Evolutionary conservation across 78 protist species (phyloP), one percentile per base, ranked within the genome.

Genomic region (Pigoraptor vietnamica): DNA sequence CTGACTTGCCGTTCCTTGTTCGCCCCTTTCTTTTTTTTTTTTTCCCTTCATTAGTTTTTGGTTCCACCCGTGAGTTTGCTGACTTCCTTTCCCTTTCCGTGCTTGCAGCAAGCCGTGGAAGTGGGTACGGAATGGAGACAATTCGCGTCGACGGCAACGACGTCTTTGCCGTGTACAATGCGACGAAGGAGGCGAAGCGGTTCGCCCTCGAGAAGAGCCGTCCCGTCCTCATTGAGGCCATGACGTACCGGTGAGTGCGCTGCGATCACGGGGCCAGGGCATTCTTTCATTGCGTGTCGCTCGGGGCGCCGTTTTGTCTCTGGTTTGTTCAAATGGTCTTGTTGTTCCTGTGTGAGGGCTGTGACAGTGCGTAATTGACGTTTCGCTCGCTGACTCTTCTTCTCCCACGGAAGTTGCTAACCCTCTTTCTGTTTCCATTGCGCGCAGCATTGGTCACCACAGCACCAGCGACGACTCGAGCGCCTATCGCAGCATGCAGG

Each of bases 61-160:
- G 2, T 9, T 87, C 6, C 35, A 1, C 35, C 35, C 21, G 21
- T 39, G 14, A 24, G 34, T 67, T 23, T 24, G 34, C 23, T 10
- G 19, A 23, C 23, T 6, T 67, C 33, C 6, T 2, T 67, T 2
- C 23, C 38, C 0, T 9, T 82, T 82, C n/a, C 37, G 10, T 14
- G 34, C 33, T 10, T 6, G 0, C 90, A 91, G 97, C 93, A 2
- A 94, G 96, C 38, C 95, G 98, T 37, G 99, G 97, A 29, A 38
- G 86, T 0, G 99, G 96, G 0, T 97, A 96, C 34, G 99, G 99
- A 37, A 93, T 97, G 87, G 94, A 90, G 40, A 90, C 97, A 2
- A 92, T 98, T 40, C 94, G 99, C 24, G 98, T 98, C 48, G 99
- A 98, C 90, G 99, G 99, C 38, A 98, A 97, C 90, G 99, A 98